Evolutionary conservation across 345 rosid genomes (phyloP).

Genomic region (Citrus medica): DNA sequence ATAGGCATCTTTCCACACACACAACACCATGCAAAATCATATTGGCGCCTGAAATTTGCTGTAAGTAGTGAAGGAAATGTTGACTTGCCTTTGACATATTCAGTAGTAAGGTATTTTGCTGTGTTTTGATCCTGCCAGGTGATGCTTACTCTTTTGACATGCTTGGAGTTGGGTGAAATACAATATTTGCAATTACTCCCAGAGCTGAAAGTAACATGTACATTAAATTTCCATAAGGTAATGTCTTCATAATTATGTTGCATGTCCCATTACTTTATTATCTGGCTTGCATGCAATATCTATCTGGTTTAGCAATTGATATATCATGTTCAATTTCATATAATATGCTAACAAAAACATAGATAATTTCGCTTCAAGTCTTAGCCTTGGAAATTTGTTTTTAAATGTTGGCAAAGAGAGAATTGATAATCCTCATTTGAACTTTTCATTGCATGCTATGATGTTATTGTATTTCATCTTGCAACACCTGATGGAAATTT

Average conservation of each 20-base stretch:
- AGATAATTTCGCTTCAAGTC: background rate
- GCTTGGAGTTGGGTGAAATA: slow-evolving; percentile 85
- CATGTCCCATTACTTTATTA: background rate
- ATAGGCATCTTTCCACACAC: background rate
- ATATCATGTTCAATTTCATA: background rate
- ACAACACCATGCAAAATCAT: background rate
- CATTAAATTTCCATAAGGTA: slow-evolving; percentile 92
- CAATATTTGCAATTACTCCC: slow-evolving; percentile 76
- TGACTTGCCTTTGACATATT: background rate
- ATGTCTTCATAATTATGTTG: slow-evolving; percentile 5
- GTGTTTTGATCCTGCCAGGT: slow-evolving; percentile 52
- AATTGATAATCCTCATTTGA: background rate
- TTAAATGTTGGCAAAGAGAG: background rate
- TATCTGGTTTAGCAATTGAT: background rate
- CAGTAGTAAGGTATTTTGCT: background rate
- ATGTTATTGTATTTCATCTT: slow-evolving; percentile 1
- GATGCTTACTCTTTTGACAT: slow-evolving; percentile 85
- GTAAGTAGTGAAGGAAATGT: background rate
- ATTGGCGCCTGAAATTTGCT: slow-evolving; percentile 3
- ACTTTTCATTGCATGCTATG: background rate
- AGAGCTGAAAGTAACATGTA: slow-evolving; percentile 65
- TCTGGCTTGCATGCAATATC: background rate
- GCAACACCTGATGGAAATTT: slow-evolving; percentile 27
- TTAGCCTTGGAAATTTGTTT: background rate
- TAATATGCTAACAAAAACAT: background rate